A percentile compares a stretch with the other conserved stretches of the same genome.
These are phyloP conservation scores for Cryptosporidium ubiquitum DNA, from an alignment of 169 alveolate genomes.

Conservation along the genomic window DNA sequence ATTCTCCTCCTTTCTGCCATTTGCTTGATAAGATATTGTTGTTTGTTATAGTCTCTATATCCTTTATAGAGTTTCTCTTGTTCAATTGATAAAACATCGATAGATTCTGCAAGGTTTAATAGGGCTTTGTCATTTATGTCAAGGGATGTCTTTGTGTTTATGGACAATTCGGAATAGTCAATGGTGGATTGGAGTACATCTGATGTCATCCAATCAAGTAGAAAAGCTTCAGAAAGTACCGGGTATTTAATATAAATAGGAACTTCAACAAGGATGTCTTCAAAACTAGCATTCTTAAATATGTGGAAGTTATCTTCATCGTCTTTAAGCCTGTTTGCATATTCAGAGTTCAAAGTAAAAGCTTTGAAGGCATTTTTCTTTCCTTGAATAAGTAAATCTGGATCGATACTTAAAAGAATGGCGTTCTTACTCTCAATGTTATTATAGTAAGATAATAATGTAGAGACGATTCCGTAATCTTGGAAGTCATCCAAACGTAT, in stretches of 20 bases:
- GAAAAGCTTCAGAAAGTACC: conserved; percentile 83
- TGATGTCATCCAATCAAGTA: conserved; percentile 80
- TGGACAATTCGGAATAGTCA: conserved; percentile 79
- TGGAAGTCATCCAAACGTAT: conserved; percentile 85
- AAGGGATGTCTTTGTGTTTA: conserved; percentile 77
- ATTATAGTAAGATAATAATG: conserved; percentile 82
- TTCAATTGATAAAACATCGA: conserved; percentile 83
- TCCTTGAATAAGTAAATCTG: conserved; percentile 52
- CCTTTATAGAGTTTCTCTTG: conserved; percentile 84
- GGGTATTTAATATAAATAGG: conserved; percentile 85
- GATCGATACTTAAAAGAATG: conserved; percentile 28
- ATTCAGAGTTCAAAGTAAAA: conserved; percentile 81
- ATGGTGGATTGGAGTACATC: conserved; percentile 78
- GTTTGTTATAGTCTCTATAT: conserved; percentile 84
- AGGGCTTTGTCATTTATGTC: conserved; percentile 81
- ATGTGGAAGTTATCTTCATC: conserved; percentile 77
- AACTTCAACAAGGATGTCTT: conserved; percentile 82
- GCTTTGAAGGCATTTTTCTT: conserved; percentile 83
- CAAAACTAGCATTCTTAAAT: conserved; percentile 79
- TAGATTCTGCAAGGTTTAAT: conserved; percentile 79
- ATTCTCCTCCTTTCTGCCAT: conserved; percentile 83
- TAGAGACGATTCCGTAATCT: conserved; percentile 83
- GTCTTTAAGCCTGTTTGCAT: conserved; percentile 76
- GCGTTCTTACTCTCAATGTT: conserved; percentile 59
- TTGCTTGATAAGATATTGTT: conserved; percentile 85